Evolutionary conservation across 805 yeast genomes (phyloP).

Genomic region (Lachancea waltii): DNA sequence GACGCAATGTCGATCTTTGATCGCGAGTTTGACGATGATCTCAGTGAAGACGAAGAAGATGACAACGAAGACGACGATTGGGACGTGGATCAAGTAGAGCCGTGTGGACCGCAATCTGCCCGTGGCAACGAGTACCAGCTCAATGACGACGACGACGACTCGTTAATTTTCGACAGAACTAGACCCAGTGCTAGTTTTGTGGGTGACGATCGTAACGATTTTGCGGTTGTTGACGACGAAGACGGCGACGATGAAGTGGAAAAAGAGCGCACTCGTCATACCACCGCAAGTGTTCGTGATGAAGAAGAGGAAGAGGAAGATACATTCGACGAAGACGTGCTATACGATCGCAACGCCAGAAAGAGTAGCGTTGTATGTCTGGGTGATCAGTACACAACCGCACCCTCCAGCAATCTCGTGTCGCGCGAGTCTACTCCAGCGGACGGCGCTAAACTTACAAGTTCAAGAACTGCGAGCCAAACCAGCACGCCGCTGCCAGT

Average conservation of each 20-base stretch:
- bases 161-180: slow-evolving; percentile 8
- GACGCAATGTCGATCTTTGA: slow-evolving; percentile 29
- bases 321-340: slow-evolving; percentile 18
- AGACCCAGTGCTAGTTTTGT: slow-evolving; percentile 11
- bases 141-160: slow-evolving; percentile 8
- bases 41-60: slow-evolving; percentile 25
- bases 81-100: background rate
- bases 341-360: slow-evolving; percentile 11
- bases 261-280: too few relatives aligned
- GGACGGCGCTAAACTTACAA: background rate
- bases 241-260: slow-evolving; percentile 14
- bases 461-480: background rate
- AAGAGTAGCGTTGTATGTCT: slow-evolving; percentile 5
- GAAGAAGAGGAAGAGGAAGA: slow-evolving; percentile 4
- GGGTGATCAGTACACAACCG: slow-evolving; percentile 3
- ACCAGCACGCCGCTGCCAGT: slow-evolving; percentile 1
- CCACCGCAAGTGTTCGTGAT: too few relatives aligned
- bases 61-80: slow-evolving; percentile 12
- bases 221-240: slow-evolving; percentile 6
- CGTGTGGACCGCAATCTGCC: slow-evolving; percentile 1
- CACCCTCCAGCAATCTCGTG: slow-evolving; percentile 3
- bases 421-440: slow-evolving; percentile 7
- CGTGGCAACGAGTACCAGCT: background rate
- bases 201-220: slow-evolving; percentile 11
- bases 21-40: slow-evolving; percentile 28